These are phyloP conservation scores for Oryza brachyantha DNA, from an alignment of 176 grass and related monocot species.

Conservation along the genomic window DNA sequence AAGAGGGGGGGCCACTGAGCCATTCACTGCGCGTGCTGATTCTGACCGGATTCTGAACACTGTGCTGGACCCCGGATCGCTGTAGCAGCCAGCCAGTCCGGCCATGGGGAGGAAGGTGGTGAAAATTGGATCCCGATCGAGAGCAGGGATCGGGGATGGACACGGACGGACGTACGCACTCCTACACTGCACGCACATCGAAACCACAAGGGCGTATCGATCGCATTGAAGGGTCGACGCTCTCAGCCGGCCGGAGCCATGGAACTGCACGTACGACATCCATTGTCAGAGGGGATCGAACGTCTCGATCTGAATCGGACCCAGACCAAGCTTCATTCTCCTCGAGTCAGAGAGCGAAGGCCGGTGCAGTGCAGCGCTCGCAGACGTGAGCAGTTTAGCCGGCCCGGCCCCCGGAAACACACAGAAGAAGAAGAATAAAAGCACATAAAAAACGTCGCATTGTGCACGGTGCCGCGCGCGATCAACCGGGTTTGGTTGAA, in stretches of 20 bases:
- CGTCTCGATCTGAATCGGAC: neutral
- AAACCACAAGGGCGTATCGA: neutral
- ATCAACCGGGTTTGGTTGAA: no score
- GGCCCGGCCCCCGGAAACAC: no score
- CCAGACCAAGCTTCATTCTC: neutral
- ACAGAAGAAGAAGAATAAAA: no score
- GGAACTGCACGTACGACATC: neutral
- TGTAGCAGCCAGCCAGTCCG: neutral
- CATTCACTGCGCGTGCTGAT: neutral
- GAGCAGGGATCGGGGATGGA: neutral
- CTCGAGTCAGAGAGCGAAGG: neutral
- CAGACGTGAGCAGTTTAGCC: no score
- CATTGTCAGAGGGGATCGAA: neutral
- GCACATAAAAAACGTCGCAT: no score
- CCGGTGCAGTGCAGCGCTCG: no score
- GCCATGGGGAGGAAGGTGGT: no score
- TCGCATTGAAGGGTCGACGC: neutral
- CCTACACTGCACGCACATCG: neutral
- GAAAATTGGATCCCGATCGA: neutral
- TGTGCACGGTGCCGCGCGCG: no score
- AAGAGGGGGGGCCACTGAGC: neutral
- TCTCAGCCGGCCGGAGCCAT: neutral
- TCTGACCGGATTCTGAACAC: neutral
- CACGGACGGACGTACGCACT: no score
- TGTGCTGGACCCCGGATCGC: neutral